Evolutionary conservation across 1,139 yeast genomes (phyloP).

Genomic region (Debaryomyces fabryi): DNA sequence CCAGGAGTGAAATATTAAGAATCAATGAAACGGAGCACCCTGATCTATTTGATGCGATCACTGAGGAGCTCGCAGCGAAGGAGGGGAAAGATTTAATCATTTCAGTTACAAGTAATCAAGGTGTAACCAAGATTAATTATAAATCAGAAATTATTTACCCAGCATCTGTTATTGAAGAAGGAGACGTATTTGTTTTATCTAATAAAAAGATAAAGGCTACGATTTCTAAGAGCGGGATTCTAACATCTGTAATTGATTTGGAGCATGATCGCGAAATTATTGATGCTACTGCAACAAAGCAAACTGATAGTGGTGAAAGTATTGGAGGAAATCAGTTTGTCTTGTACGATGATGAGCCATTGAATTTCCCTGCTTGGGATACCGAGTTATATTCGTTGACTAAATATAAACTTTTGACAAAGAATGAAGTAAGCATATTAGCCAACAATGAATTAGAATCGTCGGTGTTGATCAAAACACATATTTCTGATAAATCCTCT

Average conservation of each 20-base stretch:
- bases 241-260: conserved; percentile 68
- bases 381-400: conserved; percentile 86
- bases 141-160: conserved; percentile 42
- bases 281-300: conserved; percentile 51
- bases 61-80: conserved; percentile 3
- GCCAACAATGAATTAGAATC: conserved; percentile 61
- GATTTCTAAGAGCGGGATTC: conserved; percentile 61
- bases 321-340: conserved; percentile 77
- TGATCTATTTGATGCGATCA: conserved; percentile 12
- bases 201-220: conserved; percentile 64
- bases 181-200: conserved; percentile 49
- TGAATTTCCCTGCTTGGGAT: conserved; percentile 96
- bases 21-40: conserved; percentile 21
- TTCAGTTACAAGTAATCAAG: conserved; percentile 15
- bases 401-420: conserved; percentile 53
- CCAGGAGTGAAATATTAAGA: conserved; percentile 55
- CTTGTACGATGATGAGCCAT: conserved; percentile 85
- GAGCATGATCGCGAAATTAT: conserved; percentile 66
- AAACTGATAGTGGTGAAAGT: conserved; percentile 36
- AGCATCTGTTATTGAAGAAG: conserved; percentile 42
- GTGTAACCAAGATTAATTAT: conserved; percentile 20
- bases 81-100: conserved; percentile 9
- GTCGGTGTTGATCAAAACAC: conserved; percentile 61
- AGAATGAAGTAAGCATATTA: conserved; percentile 52
- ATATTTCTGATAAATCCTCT: conserved; percentile 56